phyloP scores from a whole-genome alignment of 2,329 filamentous ascomycete genomes.

The Alternaria tenuissima region DNA sequence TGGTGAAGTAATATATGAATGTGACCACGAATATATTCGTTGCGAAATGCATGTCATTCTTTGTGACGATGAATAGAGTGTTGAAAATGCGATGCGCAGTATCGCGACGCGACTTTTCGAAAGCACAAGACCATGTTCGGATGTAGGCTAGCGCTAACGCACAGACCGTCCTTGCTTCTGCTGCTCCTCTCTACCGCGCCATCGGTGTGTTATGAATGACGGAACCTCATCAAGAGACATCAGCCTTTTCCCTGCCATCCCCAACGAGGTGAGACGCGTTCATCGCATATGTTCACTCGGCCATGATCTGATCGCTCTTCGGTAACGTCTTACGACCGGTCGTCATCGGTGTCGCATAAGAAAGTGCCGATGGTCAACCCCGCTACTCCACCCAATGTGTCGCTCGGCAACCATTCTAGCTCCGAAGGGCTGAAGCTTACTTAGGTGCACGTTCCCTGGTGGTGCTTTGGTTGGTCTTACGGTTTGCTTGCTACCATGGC shows the following conservation, averaged over 20 bases:
- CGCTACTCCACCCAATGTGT: neutral
- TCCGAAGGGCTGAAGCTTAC: neutral
- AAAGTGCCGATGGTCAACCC: neutral
- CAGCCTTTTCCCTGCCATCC: neutral
- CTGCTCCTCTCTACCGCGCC: neutral
- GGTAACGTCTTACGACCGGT: neutral
- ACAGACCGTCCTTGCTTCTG: neutral
- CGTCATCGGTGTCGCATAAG: neutral
- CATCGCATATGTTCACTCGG: neutral
- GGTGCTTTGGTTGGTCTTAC: neutral
- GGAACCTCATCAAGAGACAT: neutral
- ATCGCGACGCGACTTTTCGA: neutral
- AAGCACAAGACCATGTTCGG: neutral
- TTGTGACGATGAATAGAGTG: neutral
- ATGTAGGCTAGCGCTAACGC: neutral
- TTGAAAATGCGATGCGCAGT: neutral
- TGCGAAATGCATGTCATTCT: neutral
- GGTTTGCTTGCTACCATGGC: too few relatives aligned
- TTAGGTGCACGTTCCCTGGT: neutral
- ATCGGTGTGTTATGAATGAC: neutral
- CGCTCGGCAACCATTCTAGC: neutral
- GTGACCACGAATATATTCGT: neutral
- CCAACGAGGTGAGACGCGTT: neutral
- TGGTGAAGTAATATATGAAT: neutral
- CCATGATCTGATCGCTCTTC: neutral